phyloP scores from a whole-genome alignment of 2,329 filamentous ascomycete genomes.

The Phyllosticta citrichinensis region DNA sequence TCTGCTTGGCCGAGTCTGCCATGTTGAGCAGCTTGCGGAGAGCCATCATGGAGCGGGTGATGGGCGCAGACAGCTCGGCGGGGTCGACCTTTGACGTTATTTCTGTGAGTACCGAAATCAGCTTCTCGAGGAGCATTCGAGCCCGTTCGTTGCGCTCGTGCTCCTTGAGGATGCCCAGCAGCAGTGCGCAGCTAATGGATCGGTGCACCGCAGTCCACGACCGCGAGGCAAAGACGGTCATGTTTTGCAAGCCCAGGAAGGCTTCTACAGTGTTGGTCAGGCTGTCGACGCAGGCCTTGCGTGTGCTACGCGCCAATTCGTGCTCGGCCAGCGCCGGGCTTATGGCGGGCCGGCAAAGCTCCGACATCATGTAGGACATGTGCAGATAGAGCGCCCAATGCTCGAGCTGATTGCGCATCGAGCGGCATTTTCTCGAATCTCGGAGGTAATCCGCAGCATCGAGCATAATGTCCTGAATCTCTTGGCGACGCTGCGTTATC shows the following conservation, averaged over 20 bases:
- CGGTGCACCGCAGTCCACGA: constrained; percentile 36
- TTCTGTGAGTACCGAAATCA: constrained; percentile 37
- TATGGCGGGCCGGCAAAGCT: constrained; percentile 51
- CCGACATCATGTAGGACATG: constrained; percentile 52
- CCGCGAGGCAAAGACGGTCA: constrained; percentile 35
- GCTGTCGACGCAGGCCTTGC: constrained; percentile 45
- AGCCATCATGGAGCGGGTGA: constrained; percentile 37
- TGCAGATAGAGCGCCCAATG: constrained; percentile 52
- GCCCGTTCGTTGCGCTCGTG: constrained; percentile 35
- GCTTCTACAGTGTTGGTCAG: constrained; percentile 49
- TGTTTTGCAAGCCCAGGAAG: constrained; percentile 49
- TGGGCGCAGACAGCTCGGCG: constrained; percentile 37
- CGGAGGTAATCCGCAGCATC: constrained; percentile 49
- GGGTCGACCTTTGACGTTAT: constrained; percentile 38
- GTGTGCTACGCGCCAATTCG: constrained; percentile 38
- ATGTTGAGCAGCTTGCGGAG: constrained; percentile 33
- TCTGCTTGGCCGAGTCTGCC: constrained; percentile 6
- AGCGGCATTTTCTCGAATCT: constrained; percentile 39
- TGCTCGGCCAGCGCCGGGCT: constrained; percentile 39
- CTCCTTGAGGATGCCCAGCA: constrained; percentile 43
- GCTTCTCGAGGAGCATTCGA: constrained; percentile 34
- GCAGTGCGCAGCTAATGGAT: constrained; percentile 34
- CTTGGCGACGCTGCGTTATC: constrained; percentile 47
- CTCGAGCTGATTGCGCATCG: constrained; percentile 46
- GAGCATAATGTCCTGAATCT: constrained; percentile 47